phyloP scores from a whole-genome alignment of 2,329 filamentous ascomycete species.

The Clonostachys rosea region DNA sequence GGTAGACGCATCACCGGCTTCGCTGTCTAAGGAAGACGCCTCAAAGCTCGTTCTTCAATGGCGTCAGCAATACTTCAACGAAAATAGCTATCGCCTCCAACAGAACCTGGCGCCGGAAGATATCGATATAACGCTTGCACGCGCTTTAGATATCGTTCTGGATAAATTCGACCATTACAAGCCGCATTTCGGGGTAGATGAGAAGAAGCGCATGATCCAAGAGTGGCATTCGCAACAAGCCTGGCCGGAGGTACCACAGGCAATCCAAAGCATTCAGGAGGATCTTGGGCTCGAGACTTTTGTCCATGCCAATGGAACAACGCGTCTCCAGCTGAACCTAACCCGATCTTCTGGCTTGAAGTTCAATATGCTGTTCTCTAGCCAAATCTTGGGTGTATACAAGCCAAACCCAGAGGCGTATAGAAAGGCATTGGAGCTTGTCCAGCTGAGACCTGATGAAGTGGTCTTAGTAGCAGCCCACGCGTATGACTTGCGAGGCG shows the following conservation, averaged over 20 bases:
- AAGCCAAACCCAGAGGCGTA: constrained; percentile 45
- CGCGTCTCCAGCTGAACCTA: constrained; percentile 48
- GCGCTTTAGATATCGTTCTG: constrained; percentile 27
- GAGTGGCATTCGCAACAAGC: constrained; percentile 44
- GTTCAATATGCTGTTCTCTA: constrained; percentile 49
- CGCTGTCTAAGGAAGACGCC: constrained; percentile 18
- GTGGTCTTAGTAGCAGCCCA: constrained; percentile 49
- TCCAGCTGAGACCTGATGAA: constrained; percentile 37
- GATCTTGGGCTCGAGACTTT: constrained; percentile 32
- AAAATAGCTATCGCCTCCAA: constrained; percentile 29
- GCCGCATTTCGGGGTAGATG: constrained; percentile 1
- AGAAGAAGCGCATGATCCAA: constrained; percentile 14
- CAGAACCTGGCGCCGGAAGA: constrained; percentile 32
- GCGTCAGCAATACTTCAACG: constrained; percentile 43
- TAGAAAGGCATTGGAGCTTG: constrained; percentile 33
- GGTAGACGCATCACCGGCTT: constrained; percentile 22
- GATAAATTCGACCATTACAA: neutral
- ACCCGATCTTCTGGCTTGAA: constrained; percentile 35
- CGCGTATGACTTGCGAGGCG: constrained; percentile 46
- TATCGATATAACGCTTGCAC: constrained; percentile 43
- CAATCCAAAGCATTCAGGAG: constrained; percentile 29
- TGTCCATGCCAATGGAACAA: constrained; percentile 51
- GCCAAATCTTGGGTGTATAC: constrained; percentile 40
- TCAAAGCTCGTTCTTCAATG: constrained; percentile 42
- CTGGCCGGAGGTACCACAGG: constrained; percentile 43